phyloP scores from a whole-genome alignment of 371 early-diverging fungal genomes.

The Mucor mucedo region DNA sequence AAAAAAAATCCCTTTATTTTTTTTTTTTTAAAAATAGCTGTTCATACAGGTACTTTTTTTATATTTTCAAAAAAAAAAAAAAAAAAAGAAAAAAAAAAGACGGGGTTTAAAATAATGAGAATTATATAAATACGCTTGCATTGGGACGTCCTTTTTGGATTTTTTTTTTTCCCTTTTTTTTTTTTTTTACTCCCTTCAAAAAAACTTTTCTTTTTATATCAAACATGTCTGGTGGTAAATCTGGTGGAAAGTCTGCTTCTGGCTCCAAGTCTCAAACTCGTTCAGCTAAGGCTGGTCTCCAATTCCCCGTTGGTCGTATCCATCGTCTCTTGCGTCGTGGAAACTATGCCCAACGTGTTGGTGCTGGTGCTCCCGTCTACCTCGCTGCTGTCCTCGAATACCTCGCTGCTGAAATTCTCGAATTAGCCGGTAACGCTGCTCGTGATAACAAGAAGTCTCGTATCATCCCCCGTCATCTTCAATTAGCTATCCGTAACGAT shows the following conservation, averaged over 20 bases:
- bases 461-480: conserved; percentile 88
- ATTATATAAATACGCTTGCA: no score
- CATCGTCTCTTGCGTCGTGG: conserved; percentile 93
- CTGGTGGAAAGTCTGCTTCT: conserved; percentile 58
- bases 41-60: no score
- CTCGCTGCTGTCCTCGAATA: conserved; percentile 94
- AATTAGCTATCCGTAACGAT: conserved; percentile 92
- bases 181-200: no score
- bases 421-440: conserved; percentile 93
- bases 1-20: no score
- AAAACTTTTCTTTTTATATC: background rate
- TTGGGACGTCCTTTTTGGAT: no score
- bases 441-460: conserved; percentile 94
- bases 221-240: conserved; percentile 54
- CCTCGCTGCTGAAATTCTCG: conserved; percentile 93
- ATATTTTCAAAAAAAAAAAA: no score
- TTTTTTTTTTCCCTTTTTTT: conserved; percentile 29
- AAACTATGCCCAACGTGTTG: conserved; percentile 93
- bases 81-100: no score
- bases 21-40: no score
- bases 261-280: conserved; percentile 67
- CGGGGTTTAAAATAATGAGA: no score
- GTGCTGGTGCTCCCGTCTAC: conserved; percentile 93
- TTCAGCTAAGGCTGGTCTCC: conserved; percentile 88
- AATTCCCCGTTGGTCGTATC: conserved; percentile 97